phyloP scores from a whole-genome alignment of 164 flowering plant species.

The Magnolia changhungtana region DNA sequence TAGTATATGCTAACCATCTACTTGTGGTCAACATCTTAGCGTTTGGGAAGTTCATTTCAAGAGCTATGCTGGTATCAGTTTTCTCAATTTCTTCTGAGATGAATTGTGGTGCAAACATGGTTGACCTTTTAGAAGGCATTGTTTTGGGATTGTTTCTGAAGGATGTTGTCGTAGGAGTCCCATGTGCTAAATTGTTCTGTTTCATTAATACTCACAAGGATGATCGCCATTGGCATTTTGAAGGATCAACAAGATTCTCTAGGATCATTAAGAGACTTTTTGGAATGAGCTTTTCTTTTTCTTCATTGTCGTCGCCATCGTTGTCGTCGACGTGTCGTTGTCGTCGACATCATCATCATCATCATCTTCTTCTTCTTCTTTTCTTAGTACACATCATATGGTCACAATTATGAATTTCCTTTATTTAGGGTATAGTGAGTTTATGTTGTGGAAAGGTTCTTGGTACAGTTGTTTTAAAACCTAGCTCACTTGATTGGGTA shows the following conservation, averaged over 20 bases:
- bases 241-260: no score
- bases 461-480: no score
- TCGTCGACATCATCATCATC: neutral
- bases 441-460: no score
- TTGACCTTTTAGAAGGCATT: neutral
- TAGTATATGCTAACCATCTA: no score
- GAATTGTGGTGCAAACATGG: neutral
- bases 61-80: neutral
- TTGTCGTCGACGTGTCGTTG: neutral
- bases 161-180: neutral
- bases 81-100: constrained; percentile 1
- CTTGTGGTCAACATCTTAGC: no score
- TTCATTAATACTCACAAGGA: no score
- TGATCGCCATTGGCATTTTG: no score
- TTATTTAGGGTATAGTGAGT: no score
- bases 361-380: neutral
- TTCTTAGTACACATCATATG: neutral
- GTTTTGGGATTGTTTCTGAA: neutral
- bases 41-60: no score
- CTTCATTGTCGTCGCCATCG: neutral
- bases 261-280: no score
- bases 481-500: no score
- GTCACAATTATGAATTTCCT: no score
- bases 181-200: neutral
- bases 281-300: neutral